phyloP scores from a whole-genome alignment of 192 early-diverging fungal species.

The Linderina pennispora region DNA sequence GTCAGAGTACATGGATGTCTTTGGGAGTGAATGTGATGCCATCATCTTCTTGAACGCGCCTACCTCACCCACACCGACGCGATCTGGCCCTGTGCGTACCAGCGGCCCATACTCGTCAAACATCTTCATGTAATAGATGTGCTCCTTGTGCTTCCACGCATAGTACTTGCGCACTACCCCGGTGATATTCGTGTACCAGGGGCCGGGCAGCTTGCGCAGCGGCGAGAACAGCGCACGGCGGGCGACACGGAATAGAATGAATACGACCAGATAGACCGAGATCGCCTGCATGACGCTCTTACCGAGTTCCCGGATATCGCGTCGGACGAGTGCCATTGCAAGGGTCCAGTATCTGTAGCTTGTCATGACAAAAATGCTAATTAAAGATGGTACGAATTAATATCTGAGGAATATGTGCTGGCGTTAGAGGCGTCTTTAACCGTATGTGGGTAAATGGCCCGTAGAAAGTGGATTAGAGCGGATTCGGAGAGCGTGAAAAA shows the following conservation, averaged over 20 bases:
- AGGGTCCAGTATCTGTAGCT: neutral
- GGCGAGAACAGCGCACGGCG: neutral
- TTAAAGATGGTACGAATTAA: too few species aligned
- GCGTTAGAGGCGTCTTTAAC: too few species aligned
- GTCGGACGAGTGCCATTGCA: neutral
- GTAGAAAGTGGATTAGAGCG: too few species aligned
- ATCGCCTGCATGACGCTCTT: neutral
- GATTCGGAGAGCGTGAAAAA: too few species aligned
- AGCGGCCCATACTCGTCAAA: slow-evolving; percentile 18
- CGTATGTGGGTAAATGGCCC: too few species aligned
- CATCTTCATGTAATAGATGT: slow-evolving; percentile 6
- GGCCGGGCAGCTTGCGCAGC: slow-evolving; percentile 13
- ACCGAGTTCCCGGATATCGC: neutral
- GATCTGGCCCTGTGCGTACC: slow-evolving; percentile 9
- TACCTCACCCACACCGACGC: slow-evolving; percentile 16
- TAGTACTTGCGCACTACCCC: slow-evolving; percentile 14
- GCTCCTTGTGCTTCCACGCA: slow-evolving; percentile 19
- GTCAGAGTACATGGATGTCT: slow-evolving; percentile 19
- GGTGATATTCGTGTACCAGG: slow-evolving; percentile 22
- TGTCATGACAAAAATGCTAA: too few species aligned
- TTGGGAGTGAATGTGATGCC: slow-evolving; percentile 8
- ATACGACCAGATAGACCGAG: neutral
- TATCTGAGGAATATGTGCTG: too few species aligned
- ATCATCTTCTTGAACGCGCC: slow-evolving; percentile 14
- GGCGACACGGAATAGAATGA: neutral